These are phyloP conservation scores for Geosiphon pyriformis DNA, from an alignment of 192 early-diverging fungal species.

Conservation along the genomic window DNA sequence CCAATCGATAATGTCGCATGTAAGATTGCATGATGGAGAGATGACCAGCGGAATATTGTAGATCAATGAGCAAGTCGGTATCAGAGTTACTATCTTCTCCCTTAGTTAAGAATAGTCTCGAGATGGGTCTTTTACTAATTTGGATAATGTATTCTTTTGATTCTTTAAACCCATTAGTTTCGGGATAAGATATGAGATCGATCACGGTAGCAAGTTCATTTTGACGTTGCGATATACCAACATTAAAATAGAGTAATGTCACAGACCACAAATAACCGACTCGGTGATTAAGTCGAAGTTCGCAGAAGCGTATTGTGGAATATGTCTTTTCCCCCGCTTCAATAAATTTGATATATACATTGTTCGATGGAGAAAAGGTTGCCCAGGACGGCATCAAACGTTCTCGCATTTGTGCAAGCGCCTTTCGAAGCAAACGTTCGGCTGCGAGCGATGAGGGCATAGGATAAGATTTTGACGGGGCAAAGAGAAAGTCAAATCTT, in stretches of 20 bases:
- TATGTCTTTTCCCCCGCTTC: constrained; percentile 16
- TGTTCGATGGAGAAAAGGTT: constrained; percentile 25
- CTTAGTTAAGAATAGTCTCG: constrained; percentile 10
- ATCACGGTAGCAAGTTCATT: not conserved
- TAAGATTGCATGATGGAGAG: constrained; percentile 48
- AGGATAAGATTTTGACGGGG: constrained; percentile 19
- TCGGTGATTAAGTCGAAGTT: constrained; percentile 26
- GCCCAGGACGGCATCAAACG: constrained; percentile 29
- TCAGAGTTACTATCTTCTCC: constrained; percentile 19
- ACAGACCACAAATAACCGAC: not conserved
- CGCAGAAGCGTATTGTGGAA: constrained; percentile 30
- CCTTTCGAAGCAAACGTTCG: constrained; percentile 20
- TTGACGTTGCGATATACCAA: constrained; percentile 5
- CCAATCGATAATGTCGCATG: constrained; percentile 41
- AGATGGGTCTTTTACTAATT: constrained; percentile 21
- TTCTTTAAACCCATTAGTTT: not conserved
- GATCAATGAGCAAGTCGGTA: constrained; percentile 29
- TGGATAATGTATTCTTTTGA: not conserved
- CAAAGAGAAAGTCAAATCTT: constrained; percentile 41
- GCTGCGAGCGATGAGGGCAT: not conserved
- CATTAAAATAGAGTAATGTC: constrained; percentile 16
- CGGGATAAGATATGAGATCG: not conserved
- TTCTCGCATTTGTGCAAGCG: constrained; percentile 19
- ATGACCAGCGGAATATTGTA: constrained; percentile 28
- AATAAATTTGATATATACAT: constrained; percentile 29